Percentiles rank a stretch among this genome's conserved stretches.
Evolutionary conservation across 768 basidiomycete species (phyloP).

Genomic region (Chiua virens): DNA sequence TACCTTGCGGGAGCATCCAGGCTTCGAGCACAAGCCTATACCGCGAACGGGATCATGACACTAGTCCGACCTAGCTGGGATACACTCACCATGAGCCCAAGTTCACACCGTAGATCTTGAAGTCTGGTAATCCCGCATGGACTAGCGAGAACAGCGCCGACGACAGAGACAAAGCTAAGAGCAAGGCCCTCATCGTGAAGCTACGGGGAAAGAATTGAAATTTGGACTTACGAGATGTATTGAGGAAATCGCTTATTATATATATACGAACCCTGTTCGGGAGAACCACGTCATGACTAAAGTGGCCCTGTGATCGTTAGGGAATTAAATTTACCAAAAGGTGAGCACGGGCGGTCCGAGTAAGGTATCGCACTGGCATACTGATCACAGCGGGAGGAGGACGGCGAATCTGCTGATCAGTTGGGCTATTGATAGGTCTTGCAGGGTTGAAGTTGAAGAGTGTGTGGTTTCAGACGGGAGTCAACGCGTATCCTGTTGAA

Average conservation of each 20-base stretch:
- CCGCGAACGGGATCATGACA: constrained; percentile 2
- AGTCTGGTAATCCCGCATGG: constrained; percentile 19
- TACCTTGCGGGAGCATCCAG: constrained; percentile 82
- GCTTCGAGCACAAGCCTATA: constrained; percentile 72
- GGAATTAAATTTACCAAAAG: background rate
- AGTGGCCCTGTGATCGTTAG: constrained; percentile 1
- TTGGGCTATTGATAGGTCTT: too few species aligned
- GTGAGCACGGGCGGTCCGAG: background rate
- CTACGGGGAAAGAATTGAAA: background rate
- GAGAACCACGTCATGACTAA: background rate
- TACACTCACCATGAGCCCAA: constrained; percentile 59
- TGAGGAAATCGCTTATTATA: constrained; percentile 5
- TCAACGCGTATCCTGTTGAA: too few species aligned
- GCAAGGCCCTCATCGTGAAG: constrained; percentile 20
- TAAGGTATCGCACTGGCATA: background rate
- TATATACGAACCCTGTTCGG: constrained; percentile 3
- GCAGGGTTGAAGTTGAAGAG: too few species aligned
- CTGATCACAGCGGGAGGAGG: background rate
- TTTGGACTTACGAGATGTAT: background rate
- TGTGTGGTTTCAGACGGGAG: too few species aligned
- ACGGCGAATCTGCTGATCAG: constrained; percentile 1
- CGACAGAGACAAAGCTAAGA: constrained; percentile 12
- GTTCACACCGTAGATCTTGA: constrained; percentile 72
- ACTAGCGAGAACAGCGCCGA: constrained; percentile 15
- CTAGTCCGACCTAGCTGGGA: background rate